Evolutionary conservation across 192 early-diverging fungal species (phyloP), one percentile per base, ranked within the genome.

Genomic region (Backusella morwellensis): DNA sequence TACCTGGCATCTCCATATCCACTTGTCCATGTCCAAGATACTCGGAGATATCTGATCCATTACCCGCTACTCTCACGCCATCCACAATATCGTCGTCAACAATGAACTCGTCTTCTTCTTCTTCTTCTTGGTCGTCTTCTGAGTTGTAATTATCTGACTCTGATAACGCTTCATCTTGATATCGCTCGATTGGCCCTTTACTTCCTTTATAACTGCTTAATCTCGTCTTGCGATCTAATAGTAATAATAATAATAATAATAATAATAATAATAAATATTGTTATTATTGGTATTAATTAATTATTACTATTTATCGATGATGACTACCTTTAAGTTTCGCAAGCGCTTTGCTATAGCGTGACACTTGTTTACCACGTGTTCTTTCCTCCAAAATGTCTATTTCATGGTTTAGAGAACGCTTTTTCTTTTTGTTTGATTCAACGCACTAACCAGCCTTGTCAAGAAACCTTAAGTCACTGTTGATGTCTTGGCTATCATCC

Each of bases 51-150:
- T 44, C 41, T 12, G 67, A 68, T 35, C 34, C 35, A 68, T 19
- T 41, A 21, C 4, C 15, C 15, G 41, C 15, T 29, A 32, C 15
- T 71, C 23, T 71, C 26, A 44, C 70, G 15, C 70, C 70, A 71
- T 71, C 70, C 21, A 71, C 41, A 26, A 71, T 71, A 34, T 71
- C 70, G 47, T 71, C 70, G 23, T 71, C 70, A 9, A 71, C 70
- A 32, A 71, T 32, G 34, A 71, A 71, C 0, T 32, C 1, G 15
- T 71, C 70, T 0, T 71, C 70, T 6, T 47, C 42, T 0, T 70
- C 41, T 11, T 11, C 70, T 6, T 71, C 42, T 11, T 11, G 19
- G 0, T 71, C 42, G 8, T 71, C 23, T 0, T 44, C 41, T 23
- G 34, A 23, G 23, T 71, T n/a, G 11, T 21, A 23, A 26, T 71